Conservation (phyloP, 75 land plant species). For the Larix kaempferi region DNA sequence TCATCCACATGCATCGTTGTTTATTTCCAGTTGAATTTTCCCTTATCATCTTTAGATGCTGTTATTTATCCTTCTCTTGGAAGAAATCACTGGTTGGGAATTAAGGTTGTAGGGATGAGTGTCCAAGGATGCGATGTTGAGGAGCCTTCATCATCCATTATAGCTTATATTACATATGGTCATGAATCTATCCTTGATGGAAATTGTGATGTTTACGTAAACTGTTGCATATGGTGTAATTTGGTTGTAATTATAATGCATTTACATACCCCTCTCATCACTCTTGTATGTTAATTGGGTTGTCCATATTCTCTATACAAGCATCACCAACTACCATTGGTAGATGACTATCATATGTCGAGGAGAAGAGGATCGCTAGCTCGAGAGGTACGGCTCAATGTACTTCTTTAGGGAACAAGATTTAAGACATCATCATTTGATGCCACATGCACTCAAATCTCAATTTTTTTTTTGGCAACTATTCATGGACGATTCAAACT, state of each 20-base stretch:
- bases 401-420: not conserved
- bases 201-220: too few species aligned
- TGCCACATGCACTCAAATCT: not conserved
- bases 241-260: not conserved
- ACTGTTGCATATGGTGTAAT: too few species aligned
- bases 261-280: not conserved
- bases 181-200: too few species aligned
- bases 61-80: too few species aligned
- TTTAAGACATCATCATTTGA: not conserved
- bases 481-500: not conserved
- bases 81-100: too few species aligned
- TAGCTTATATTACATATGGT: too few species aligned
- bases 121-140: too few species aligned
- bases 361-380: conserved; percentile 64
- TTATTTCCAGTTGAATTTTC: too few species aligned
- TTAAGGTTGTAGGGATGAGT: too few species aligned
- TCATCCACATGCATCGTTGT: too few species aligned
- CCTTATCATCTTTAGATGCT: too few species aligned
- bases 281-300: not conserved
- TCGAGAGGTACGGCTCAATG: conserved; percentile 38
- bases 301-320: conserved; percentile 34
- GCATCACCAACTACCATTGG: conserved; percentile 64
- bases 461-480: not conserved
- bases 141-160: too few species aligned
- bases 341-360: conserved; percentile 68